These are phyloP conservation scores for Diospyros kaki DNA, from an alignment of 148 eudicot genomes.

Conservation along the genomic window DNA sequence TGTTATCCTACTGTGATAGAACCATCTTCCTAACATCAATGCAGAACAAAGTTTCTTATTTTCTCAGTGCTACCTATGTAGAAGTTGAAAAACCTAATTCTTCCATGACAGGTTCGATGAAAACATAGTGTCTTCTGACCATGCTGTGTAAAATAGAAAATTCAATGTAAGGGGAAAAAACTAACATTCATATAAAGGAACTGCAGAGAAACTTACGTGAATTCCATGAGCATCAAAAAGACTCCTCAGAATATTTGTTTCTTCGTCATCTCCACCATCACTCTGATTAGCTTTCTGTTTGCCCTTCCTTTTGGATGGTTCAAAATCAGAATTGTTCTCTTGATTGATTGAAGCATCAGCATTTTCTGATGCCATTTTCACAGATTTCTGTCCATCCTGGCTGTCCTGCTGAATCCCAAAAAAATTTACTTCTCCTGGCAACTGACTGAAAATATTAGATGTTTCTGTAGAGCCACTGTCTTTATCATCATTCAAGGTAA, in stretches of 20 bases:
- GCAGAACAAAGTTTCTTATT: background rate
- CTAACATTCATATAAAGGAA: conserved; percentile 1
- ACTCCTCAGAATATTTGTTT: conserved; percentile 61
- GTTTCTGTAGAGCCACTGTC: conserved; percentile 73
- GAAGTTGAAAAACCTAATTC: background rate
- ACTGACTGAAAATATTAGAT: conserved; percentile 73
- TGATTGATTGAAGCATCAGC: conserved; percentile 23
- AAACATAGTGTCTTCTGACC: background rate
- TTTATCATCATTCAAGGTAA: conserved; percentile 65
- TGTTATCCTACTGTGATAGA: background rate
- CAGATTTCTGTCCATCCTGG: conserved; percentile 25
- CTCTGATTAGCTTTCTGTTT: conserved; percentile 35
- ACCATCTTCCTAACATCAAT: background rate
- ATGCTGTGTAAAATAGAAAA: background rate
- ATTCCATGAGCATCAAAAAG: conserved; percentile 95
- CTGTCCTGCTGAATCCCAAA: conserved; percentile 46
- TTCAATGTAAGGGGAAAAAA: conserved; percentile 12
- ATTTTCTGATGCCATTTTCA: conserved; percentile 18
- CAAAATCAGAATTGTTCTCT: conserved; percentile 18
- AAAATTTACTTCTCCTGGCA: conserved; percentile 70
- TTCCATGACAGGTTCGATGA: background rate
- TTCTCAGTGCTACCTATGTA: background rate
- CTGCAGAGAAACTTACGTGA: conserved; percentile 57
- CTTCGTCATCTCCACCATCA: conserved; percentile 49
- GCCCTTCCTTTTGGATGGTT: conserved; percentile 29